phyloP scores from a whole-genome alignment of 129 eudicot genomes.

The Scalesia atractyloides region DNA sequence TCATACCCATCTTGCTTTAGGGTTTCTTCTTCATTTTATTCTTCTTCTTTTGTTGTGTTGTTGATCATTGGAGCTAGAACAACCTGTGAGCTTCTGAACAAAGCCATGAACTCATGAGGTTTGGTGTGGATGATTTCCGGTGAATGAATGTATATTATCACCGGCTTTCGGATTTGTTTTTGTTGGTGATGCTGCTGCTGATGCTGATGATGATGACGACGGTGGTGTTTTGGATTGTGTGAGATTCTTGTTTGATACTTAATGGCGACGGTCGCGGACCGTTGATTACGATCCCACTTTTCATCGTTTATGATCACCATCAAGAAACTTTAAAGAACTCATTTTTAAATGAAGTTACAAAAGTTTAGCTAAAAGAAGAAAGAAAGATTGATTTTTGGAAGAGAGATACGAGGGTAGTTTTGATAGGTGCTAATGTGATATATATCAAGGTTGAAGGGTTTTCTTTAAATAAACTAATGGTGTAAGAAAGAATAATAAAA shows the following conservation, averaged over 20 bases:
- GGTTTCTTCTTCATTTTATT: constrained; percentile 12
- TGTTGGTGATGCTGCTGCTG: constrained; percentile 16
- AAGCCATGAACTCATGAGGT: constrained; percentile 74
- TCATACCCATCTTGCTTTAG: constrained; percentile 15
- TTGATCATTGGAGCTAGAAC: constrained; percentile 22
- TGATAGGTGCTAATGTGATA: not conserved
- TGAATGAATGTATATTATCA: constrained; percentile 64
- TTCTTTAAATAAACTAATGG: too few species aligned
- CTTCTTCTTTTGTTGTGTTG: constrained; percentile 2
- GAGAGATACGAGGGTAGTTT: not conserved
- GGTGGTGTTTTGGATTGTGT: constrained; percentile 37
- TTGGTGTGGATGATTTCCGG: constrained; percentile 67
- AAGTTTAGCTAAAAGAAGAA: not conserved
- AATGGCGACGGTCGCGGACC: constrained; percentile 62
- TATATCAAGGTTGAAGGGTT: constrained; percentile 9
- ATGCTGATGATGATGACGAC: too few species aligned
- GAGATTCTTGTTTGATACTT: constrained; percentile 44
- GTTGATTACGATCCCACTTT: constrained; percentile 30
- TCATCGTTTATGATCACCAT: constrained; percentile 13
- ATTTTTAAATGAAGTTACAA: not conserved
- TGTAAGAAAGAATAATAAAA: not conserved
- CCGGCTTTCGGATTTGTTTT: constrained; percentile 44
- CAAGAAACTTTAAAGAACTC: constrained; percentile 33
- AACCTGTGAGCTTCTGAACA: constrained; percentile 81
- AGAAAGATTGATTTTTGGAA: not conserved